These are phyloP conservation scores for Ustilago hordei DNA, from an alignment of 1,284 basidiomycete genomes.

Conservation along the genomic window DNA sequence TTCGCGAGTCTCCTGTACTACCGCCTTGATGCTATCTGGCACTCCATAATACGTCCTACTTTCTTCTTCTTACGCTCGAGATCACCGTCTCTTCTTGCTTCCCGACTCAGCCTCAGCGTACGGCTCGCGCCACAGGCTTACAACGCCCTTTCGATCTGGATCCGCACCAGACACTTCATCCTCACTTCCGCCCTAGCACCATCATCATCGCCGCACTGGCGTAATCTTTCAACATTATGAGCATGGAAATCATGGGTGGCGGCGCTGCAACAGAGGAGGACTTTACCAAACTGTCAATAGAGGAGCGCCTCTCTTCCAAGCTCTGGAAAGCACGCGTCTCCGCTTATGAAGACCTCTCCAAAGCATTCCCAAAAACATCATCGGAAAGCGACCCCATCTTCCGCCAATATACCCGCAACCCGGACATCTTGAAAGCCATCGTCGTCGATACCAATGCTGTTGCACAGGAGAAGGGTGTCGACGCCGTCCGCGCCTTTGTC, in stretches of 20 bases:
- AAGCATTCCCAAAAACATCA: constrained; percentile 72
- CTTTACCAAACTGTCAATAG: constrained; percentile 83
- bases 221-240: constrained; percentile 18
- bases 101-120: not conserved
- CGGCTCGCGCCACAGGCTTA: too few species aligned
- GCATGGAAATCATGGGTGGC: constrained; percentile 50
- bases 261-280: constrained; percentile 79
- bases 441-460: constrained; percentile 87
- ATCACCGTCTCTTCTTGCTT: not conserved
- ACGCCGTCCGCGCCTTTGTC: constrained; percentile 79
- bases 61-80: not conserved
- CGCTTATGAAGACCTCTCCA: constrained; percentile 85
- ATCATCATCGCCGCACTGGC: not conserved
- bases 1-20: not conserved
- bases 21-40: not conserved
- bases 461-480: constrained; percentile 96
- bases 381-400: constrained; percentile 95
- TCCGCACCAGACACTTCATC: not conserved
- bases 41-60: not conserved
- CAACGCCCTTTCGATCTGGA: constrained; percentile 1
- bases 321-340: constrained; percentile 98
- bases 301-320: constrained; percentile 78
- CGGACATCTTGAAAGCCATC: constrained; percentile 72
- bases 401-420: constrained; percentile 81
- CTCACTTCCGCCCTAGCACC: not conserved